Conservation (phyloP, 2,329 filamentous ascomycete genomes). For the Epicoccum sorghinum region DNA sequence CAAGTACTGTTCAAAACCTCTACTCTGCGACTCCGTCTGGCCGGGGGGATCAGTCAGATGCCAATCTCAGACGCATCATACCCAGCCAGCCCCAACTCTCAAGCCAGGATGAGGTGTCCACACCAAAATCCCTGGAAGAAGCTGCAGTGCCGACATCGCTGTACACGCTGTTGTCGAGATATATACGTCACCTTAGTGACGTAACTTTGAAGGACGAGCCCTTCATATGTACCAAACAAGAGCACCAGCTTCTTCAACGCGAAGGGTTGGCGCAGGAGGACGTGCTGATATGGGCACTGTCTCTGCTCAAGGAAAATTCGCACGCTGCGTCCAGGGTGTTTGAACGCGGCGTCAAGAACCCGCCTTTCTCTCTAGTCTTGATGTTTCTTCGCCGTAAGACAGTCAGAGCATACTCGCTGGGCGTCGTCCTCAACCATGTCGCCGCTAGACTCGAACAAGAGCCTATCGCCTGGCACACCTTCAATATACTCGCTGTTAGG, state of each 20-base stretch:
- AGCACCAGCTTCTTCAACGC: conserved; percentile 26
- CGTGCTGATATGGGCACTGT: conserved; percentile 34
- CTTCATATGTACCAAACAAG: conserved; percentile 23
- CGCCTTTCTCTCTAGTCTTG: conserved; percentile 41
- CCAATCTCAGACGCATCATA: conserved; percentile 4
- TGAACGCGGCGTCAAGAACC: conserved; percentile 9
- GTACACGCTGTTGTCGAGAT: conserved; percentile 36
- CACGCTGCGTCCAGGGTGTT: conserved; percentile 29
- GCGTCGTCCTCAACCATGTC: conserved; percentile 34
- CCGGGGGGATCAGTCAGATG: conserved; percentile 25
- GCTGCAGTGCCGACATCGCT: conserved; percentile 22
- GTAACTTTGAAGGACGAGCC: conserved; percentile 4
- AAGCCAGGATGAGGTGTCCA: neutral
- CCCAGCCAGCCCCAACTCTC: conserved; percentile 2
- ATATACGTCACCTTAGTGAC: conserved; percentile 25
- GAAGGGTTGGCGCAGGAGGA: conserved; percentile 23
- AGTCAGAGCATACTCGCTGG: conserved; percentile 29
- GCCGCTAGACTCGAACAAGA: conserved; percentile 20
- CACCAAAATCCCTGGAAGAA: neutral
- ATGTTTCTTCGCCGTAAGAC: conserved; percentile 41
- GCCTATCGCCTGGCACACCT: conserved; percentile 26
- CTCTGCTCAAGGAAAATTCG: conserved; percentile 27
- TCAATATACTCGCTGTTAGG: conserved; percentile 34
- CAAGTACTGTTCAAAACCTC: conserved; percentile 21
- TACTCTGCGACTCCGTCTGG: conserved; percentile 20